Conservation (phyloP, 2,329 filamentous ascomycete genomes). For the Lasiodiplodia hormozganensis region DNA sequence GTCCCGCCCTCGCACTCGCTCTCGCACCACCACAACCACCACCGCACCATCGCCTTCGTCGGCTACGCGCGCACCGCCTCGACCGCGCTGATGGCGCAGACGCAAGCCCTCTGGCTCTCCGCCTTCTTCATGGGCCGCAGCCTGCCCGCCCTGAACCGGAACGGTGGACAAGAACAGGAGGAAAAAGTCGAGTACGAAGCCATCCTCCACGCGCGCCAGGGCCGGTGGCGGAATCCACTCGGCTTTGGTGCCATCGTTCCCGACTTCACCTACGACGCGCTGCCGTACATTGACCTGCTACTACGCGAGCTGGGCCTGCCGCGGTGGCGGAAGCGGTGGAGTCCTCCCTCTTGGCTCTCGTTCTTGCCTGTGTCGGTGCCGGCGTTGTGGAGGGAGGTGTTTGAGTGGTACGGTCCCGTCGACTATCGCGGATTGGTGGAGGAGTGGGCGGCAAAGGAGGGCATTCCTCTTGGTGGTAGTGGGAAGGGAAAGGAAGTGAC, state of each 20-base stretch:
- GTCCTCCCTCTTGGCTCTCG: background rate
- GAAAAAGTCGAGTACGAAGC: slow-evolving; percentile 33
- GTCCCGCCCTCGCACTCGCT: slow-evolving; percentile 42
- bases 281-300: slow-evolving; percentile 36
- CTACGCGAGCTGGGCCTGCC: slow-evolving; percentile 16
- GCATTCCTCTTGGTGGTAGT: background rate
- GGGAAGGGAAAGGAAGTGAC: background rate
- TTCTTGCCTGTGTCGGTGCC: slow-evolving; percentile 21
- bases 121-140: slow-evolving; percentile 65
- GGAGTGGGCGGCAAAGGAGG: slow-evolving; percentile 34
- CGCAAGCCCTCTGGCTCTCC: slow-evolving; percentile 56
- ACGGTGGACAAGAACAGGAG: background rate
- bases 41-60: slow-evolving; percentile 49
- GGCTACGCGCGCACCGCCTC: slow-evolving; percentile 48
- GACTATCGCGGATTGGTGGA: slow-evolving; percentile 39
- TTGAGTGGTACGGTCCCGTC: slow-evolving; percentile 36
- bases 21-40: slow-evolving; percentile 30
- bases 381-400: slow-evolving; percentile 36
- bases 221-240: slow-evolving; percentile 40
- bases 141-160: slow-evolving; percentile 41
- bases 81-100: slow-evolving; percentile 45
- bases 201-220: slow-evolving; percentile 41
- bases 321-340: slow-evolving; percentile 34
- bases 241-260: slow-evolving; percentile 41
- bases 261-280: slow-evolving; percentile 40